A percentile compares a stretch with the other conserved stretches of the same genome.
Evolutionary conservation across 2,329 filamentous ascomycete genomes (phyloP).

Genomic region (Blastomyces gilchristii): DNA sequence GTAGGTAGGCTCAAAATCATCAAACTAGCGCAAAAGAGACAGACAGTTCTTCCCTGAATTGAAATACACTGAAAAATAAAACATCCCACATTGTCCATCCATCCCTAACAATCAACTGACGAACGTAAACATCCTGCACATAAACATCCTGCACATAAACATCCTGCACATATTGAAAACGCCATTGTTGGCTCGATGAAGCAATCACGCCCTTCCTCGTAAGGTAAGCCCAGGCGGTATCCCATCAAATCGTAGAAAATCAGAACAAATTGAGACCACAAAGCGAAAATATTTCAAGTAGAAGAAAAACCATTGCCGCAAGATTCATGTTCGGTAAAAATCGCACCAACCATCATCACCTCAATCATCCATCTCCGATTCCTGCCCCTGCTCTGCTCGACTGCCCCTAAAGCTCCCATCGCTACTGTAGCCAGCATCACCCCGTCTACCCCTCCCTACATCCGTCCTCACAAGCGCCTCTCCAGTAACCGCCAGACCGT

Average conservation of each 20-base stretch:
- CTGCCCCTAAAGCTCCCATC: neutral
- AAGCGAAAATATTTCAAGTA: neutral
- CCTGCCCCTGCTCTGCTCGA: neutral
- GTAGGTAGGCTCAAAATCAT: neutral
- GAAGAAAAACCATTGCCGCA: neutral
- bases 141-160: too few relatives aligned
- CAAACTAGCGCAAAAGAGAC: neutral
- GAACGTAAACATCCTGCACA: too few relatives aligned
- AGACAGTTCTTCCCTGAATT: neutral
- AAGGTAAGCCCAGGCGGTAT: neutral
- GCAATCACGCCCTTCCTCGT: too few relatives aligned
- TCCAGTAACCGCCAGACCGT: conserved; percentile 29
- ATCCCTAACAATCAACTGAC: too few relatives aligned
- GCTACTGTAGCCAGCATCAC: neutral
- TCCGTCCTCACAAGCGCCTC: conserved; percentile 21
- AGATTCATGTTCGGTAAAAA: neutral
- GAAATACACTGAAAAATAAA: neutral
- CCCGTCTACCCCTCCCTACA: conserved; percentile 5
- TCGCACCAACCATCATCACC: neutral
- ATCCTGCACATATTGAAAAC: too few relatives aligned
- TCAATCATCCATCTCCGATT: neutral
- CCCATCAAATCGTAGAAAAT: neutral
- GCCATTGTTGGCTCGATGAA: too few relatives aligned
- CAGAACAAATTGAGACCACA: neutral
- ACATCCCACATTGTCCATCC: neutral